These are phyloP conservation scores for Pulveroboletus sp. DNA, from an alignment of 1,284 basidiomycete species.

Conservation along the genomic window DNA sequence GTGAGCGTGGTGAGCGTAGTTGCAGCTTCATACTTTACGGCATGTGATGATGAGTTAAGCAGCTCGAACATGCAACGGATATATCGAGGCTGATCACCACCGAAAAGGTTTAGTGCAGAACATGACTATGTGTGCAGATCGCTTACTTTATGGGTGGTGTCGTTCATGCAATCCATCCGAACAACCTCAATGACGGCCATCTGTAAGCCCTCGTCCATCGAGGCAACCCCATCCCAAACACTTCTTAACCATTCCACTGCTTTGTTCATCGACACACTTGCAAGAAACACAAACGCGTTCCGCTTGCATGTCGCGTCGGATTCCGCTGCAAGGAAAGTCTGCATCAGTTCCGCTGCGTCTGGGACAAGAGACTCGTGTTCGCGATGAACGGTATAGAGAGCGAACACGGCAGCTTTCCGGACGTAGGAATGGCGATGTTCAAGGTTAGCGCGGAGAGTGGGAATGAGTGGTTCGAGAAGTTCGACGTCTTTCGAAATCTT, in stretches of 20 bases:
- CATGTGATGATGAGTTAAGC: constrained; percentile 88
- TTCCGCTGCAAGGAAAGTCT: constrained; percentile 97
- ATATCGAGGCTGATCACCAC: constrained; percentile 70
- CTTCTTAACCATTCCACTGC: constrained; percentile 91
- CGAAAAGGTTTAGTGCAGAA: constrained; percentile 16
- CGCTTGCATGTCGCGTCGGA: constrained; percentile 96
- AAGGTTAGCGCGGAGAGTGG: constrained; percentile 90
- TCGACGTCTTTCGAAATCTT: constrained; percentile 94
- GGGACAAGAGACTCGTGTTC: constrained; percentile 94
- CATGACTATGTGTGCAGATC: neutral
- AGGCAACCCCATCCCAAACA: constrained; percentile 82
- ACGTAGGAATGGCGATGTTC: constrained; percentile 99
- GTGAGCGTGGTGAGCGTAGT: constrained; percentile 94
- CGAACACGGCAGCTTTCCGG: constrained; percentile 98
- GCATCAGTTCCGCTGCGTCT: constrained; percentile 95
- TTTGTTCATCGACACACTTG: constrained; percentile 84
- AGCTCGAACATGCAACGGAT: constrained; percentile 95
- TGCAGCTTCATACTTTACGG: constrained; percentile 98
- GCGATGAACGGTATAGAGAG: constrained; percentile 92
- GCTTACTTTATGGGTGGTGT: constrained; percentile 77
- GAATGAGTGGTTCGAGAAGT: constrained; percentile 94
- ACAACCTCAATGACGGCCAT: constrained; percentile 97
- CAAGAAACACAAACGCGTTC: constrained; percentile 95
- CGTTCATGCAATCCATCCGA: constrained; percentile 85
- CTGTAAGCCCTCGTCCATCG: constrained; percentile 93